These are phyloP conservation scores for Fusarium sp. DNA, from an alignment of 2,329 filamentous ascomycete species.

Conservation along the genomic window DNA sequence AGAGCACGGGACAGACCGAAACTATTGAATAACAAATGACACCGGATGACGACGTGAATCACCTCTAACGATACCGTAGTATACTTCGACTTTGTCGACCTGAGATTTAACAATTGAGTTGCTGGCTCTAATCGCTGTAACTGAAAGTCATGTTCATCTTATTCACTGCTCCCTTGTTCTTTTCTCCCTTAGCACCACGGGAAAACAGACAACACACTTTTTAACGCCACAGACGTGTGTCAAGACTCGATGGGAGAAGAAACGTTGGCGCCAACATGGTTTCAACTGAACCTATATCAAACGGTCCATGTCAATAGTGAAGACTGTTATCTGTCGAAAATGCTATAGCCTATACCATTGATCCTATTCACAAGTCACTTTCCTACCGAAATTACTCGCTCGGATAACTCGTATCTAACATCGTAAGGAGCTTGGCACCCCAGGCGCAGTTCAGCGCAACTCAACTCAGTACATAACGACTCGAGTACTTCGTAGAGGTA, in stretches of 20 bases:
- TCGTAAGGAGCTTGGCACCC: conserved; percentile 8
- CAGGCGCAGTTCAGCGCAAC: not conserved
- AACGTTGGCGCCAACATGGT: conserved; percentile 12
- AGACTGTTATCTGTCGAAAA: not conserved
- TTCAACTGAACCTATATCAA: conserved; percentile 14
- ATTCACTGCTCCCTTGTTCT: conserved; percentile 7
- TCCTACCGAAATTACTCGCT: conserved; percentile 10
- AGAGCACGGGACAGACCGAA: conserved; percentile 24
- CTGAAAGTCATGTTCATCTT: not conserved
- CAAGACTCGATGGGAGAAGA: conserved; percentile 12
- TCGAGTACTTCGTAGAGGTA: not conserved
- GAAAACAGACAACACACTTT: conserved; percentile 4
- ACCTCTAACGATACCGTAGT: not conserved
- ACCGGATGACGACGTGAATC: not conserved
- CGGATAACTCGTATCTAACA: not conserved
- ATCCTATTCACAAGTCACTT: not conserved
- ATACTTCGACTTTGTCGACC: not conserved
- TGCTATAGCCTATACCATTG: not conserved
- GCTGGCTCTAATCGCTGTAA: not conserved
- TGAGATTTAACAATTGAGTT: not conserved
- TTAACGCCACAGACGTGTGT: conserved; percentile 34
- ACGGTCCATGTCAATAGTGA: conserved; percentile 6
- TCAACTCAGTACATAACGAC: too few species aligned
- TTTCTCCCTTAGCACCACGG: conserved; percentile 15
- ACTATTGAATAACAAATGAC: not conserved